Conservation (phyloP, 2,329 filamentous ascomycete species). For the Rutstroemia sydowiana region DNA sequence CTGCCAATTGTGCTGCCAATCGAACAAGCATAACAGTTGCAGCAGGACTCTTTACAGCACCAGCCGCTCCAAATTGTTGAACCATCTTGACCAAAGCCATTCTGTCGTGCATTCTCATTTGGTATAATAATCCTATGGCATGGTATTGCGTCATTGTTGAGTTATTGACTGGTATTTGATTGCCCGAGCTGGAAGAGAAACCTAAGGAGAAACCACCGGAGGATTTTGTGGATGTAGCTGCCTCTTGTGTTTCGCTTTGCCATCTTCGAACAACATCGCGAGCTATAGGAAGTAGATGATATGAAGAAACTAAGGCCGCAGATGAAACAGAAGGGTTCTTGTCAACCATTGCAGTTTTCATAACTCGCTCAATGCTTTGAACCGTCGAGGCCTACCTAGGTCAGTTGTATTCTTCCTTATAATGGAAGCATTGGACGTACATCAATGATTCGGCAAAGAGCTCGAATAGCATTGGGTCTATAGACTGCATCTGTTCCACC, state of each 20-base stretch:
- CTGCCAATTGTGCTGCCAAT: slow-evolving; percentile 84
- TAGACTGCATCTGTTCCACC: slow-evolving; percentile 91
- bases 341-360: slow-evolving; percentile 99
- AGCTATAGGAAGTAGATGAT: slow-evolving; percentile 93
- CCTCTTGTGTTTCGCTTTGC: slow-evolving; percentile 98
- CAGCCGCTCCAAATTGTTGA: slow-evolving; percentile 91
- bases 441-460: slow-evolving; percentile 93
- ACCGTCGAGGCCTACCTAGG: slow-evolving; percentile 72
- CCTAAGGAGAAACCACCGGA: slow-evolving; percentile 85
- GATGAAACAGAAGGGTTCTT: slow-evolving; percentile 97
- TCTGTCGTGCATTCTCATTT: slow-evolving; percentile 94
- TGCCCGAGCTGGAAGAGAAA: slow-evolving; percentile 75
- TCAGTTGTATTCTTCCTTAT: slow-evolving; percentile 20
- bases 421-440: slow-evolving; percentile 47
- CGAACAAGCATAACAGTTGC: slow-evolving; percentile 89
- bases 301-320: slow-evolving; percentile 90
- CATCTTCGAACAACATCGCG: slow-evolving; percentile 92
- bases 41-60: slow-evolving; percentile 89
- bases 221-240: slow-evolving; percentile 82
- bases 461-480: slow-evolving; percentile 91
- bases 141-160: slow-evolving; percentile 99
- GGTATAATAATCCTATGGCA: slow-evolving; percentile 92
- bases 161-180: slow-evolving; percentile 73
- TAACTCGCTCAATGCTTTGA: slow-evolving; percentile 93
- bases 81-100: slow-evolving; percentile 99